Evolutionary conservation across 2,329 filamentous ascomycete species (phyloP), one percentile per base, ranked within the genome.

Genomic region (Fusarium penzigii): DNA sequence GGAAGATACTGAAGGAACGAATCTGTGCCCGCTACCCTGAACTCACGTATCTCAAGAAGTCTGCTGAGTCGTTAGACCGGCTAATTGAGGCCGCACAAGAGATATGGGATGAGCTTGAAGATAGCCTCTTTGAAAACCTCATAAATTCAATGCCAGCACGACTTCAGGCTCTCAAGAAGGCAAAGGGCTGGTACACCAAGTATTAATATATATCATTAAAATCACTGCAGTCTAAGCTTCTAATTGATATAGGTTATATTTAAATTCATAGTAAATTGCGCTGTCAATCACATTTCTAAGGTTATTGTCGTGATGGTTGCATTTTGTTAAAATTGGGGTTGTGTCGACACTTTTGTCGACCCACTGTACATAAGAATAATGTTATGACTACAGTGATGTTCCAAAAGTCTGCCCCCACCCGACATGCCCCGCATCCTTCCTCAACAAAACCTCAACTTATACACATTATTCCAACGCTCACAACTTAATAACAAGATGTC

Each of bases 1-100:
- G 39, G 48, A 29, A 11, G 14, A 7, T 49, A 17, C 34, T 43
- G 13, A 49, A 44, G 34, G 12, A 44, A 41, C 13, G 29, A 43
- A 51, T 46, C 36, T 39, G 25, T 34, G 36, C 46, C n/a, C 12
- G 16, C 17, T 42, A 46, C 36, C 48, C 48, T 40, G 20, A 51
- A 25, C 39, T 51, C 14, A 16, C 43, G 6, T 17, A 17, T 16
- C 34, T 45, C 16, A 29, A 29, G 14, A 45, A 45, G 32, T 36
- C 34, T 5, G 29, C 36, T 16, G 34, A 6, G 7, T 12, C 43
- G 17, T 17, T 17, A 2, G 13, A 11, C 14, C 43, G 29, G 43
- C 43, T 45, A 5, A 36, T 38, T 17, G n/a, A 45, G 25, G 43
- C 43, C 32, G 43, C 43, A 38, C 17, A 36, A 14, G 32, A 45